Evolutionary conservation across 441 rosid species (phyloP).

Genomic region (Pelargonium cotyledonis): DNA sequence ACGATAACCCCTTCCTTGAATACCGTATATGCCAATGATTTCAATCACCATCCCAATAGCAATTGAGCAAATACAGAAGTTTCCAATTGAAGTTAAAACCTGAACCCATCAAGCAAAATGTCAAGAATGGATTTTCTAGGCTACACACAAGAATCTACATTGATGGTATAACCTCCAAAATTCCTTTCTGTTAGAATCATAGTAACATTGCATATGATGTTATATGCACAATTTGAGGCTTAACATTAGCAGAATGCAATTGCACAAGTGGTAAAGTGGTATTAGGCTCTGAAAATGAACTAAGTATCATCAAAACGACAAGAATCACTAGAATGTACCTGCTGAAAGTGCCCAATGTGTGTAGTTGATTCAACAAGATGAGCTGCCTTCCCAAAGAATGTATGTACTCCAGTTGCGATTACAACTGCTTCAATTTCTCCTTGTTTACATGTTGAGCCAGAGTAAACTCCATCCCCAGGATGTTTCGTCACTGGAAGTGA

Average conservation of each 20-base stretch:
- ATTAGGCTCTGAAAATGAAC: neutral
- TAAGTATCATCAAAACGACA: slow-evolving; percentile 2
- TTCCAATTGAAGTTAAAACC: slow-evolving; percentile 90
- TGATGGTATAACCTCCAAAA: too few species aligned
- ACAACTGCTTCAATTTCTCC: slow-evolving; percentile 94
- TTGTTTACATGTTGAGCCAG: slow-evolving; percentile 94
- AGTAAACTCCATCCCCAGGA: slow-evolving; percentile 81
- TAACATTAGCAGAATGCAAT: neutral
- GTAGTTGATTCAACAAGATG: slow-evolving; percentile 70
- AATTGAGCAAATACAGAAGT: slow-evolving; percentile 97
- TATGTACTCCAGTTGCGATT: slow-evolving; percentile 76
- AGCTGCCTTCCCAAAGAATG: slow-evolving; percentile 93
- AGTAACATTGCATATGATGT: neutral
- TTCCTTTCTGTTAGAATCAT: neutral
- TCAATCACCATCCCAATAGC: slow-evolving; percentile 89
- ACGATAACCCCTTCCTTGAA: slow-evolving; percentile 72
- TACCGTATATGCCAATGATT: slow-evolving; percentile 82
- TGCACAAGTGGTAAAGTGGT: neutral
- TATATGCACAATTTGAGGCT: neutral
- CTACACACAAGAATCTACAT: neutral
- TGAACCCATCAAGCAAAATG: slow-evolving; percentile 24
- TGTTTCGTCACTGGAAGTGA: slow-evolving; percentile 82
- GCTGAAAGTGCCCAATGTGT: slow-evolving; percentile 75
- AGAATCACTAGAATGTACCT: slow-evolving; percentile 38
- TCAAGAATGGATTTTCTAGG: neutral